Percentiles rank a stretch among this genome's conserved stretches.
phyloP scores from a whole-genome alignment of 768 basidiomycete species.

The Lepiota venenata region DNA sequence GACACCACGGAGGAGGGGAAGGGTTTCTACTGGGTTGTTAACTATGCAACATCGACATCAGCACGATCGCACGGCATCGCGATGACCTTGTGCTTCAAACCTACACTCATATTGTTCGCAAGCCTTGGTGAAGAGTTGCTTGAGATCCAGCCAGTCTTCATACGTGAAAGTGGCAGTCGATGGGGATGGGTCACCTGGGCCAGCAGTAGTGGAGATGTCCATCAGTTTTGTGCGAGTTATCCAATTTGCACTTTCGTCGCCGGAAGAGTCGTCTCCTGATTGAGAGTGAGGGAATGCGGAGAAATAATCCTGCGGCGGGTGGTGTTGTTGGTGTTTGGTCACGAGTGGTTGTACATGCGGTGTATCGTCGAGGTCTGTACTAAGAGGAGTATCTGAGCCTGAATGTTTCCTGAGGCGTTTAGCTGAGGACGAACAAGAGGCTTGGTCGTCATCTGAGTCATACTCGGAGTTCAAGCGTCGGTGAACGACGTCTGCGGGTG shows the following conservation, averaged over 20 bases:
- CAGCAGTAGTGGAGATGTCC: constrained; percentile 36
- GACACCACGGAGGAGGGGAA: constrained; percentile 57
- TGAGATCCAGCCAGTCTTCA: constrained; percentile 64
- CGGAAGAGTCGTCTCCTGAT: constrained; percentile 13
- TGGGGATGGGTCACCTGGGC: constrained; percentile 14
- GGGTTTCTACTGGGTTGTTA: constrained; percentile 44
- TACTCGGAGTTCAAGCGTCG: constrained; percentile 7
- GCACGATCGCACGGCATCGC: not conserved
- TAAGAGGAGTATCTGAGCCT: constrained; percentile 11
- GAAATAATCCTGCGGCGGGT: constrained; percentile 31
- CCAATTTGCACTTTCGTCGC: constrained; percentile 26
- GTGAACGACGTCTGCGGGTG: constrained; percentile 9
- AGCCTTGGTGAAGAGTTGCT: constrained; percentile 57
- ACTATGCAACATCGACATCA: constrained; percentile 22
- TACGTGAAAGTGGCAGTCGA: constrained; percentile 18
- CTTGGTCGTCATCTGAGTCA: constrained; percentile 6
- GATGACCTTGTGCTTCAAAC: constrained; percentile 17
- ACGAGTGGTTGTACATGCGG: constrained; percentile 7
- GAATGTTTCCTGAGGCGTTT: not conserved
- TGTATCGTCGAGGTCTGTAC: constrained; percentile 12
- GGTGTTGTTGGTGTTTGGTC: constrained; percentile 17
- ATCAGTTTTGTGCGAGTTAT: constrained; percentile 32
- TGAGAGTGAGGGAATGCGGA: constrained; percentile 22
- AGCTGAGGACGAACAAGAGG: constrained; percentile 9
- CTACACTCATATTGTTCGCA: constrained; percentile 57